Percentiles rank a stretch among this genome's conserved stretches.
phyloP scores from a whole-genome alignment of 441 rosid species.

The Euphorbia celastroides region DNA sequence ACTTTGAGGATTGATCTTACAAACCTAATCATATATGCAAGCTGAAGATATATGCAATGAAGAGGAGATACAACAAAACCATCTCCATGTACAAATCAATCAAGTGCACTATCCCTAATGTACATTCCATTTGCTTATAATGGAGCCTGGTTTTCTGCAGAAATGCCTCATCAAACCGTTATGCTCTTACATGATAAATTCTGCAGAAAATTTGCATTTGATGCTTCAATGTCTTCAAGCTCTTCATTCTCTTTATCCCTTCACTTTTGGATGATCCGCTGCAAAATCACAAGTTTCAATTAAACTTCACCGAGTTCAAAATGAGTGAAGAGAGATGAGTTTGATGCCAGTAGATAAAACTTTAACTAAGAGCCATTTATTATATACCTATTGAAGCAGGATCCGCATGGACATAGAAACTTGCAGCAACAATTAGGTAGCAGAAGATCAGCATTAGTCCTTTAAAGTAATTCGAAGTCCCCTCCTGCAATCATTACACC shows the following conservation, averaged over 20 bases:
- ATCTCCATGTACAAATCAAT: neutral
- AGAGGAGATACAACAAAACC: neutral
- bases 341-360: neutral
- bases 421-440: conserved; percentile 83
- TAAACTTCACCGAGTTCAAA: neutral
- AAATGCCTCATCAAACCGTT: neutral
- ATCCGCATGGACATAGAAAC: conserved; percentile 91
- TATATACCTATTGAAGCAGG: conserved; percentile 21
- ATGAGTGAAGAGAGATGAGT: neutral
- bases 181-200: neutral
- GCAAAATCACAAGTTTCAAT: conserved; percentile 10
- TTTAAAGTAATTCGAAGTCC: conserved; percentile 89
- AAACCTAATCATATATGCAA: conserved; percentile 8
- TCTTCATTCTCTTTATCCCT: conserved; percentile 6
- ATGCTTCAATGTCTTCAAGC: conserved; percentile 5
- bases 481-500: conserved; percentile 48
- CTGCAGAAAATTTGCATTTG: neutral
- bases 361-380: neutral
- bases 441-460: conserved; percentile 93
- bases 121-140: neutral
- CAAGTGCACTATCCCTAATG: neutral
- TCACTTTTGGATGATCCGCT: conserved; percentile 17
- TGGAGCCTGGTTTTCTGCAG: neutral
- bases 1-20: conserved; percentile 9
- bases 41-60: conserved; percentile 6